These are phyloP conservation scores for Yarrowia osloensis DNA, from an alignment of 805 yeast species.

Conservation along the genomic window DNA sequence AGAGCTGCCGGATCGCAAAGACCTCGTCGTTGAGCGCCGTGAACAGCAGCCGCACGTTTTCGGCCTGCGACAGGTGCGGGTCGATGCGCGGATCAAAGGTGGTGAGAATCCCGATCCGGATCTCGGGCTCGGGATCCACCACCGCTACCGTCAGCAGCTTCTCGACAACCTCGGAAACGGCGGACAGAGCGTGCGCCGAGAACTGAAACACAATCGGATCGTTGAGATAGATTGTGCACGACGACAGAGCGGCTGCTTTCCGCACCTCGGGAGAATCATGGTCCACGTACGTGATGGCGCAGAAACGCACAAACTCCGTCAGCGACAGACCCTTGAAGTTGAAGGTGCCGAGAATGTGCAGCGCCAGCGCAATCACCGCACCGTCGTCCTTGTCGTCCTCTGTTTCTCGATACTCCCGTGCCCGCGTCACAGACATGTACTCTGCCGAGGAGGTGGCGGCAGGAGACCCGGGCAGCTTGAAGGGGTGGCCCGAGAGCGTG, in stretches of 20 bases:
- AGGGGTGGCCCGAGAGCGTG: conserved; percentile 78
- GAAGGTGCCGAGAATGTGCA: conserved; percentile 73
- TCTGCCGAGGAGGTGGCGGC: conserved; percentile 49
- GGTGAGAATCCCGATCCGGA: conserved; percentile 74
- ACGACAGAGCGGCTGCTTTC: conserved; percentile 79
- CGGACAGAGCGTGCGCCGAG: conserved; percentile 74
- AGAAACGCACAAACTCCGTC: conserved; percentile 83
- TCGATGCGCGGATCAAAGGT: conserved; percentile 77
- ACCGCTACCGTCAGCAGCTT: conserved; percentile 79
- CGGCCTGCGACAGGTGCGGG: conserved; percentile 92
- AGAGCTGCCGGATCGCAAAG: conserved; percentile 76
- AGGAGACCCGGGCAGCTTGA: conserved; percentile 85
- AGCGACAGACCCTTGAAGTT: conserved; percentile 73
- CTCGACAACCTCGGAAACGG: conserved; percentile 82
- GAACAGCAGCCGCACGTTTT: conserved; percentile 78
- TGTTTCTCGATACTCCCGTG: conserved; percentile 72
- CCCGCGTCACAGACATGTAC: conserved; percentile 62
- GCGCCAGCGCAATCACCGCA: conserved; percentile 68
- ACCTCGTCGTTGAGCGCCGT: conserved; percentile 90
- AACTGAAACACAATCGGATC: conserved; percentile 86
- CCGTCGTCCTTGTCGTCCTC: conserved; percentile 59
- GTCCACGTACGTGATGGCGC: conserved; percentile 80
- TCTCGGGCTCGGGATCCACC: conserved; percentile 85
- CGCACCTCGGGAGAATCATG: conserved; percentile 79
- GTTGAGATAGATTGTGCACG: conserved; percentile 70